Conservation (phyloP, 192 early-diverging fungal species). For the Bifiguratus adelaidae region DNA sequence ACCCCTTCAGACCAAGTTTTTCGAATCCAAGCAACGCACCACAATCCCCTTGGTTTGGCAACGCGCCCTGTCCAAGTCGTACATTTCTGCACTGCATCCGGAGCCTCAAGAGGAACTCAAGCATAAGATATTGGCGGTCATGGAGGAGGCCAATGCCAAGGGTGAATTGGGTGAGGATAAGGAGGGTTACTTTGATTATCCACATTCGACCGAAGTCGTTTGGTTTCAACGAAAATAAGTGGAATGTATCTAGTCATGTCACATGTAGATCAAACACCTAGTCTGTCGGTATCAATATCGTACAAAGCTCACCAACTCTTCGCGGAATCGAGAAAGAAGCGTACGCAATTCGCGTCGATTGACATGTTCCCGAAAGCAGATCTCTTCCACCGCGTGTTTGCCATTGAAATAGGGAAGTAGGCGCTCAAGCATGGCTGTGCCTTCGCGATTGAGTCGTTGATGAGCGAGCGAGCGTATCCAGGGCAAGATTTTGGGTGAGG, state of each 20-base stretch:
- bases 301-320: constrained; percentile 8
- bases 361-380: constrained; percentile 52
- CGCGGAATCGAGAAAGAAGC: constrained; percentile 20
- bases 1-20: constrained; percentile 5
- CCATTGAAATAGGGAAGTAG: constrained; percentile 64
- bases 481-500: too few species aligned
- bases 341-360: constrained; percentile 14
- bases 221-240: neutral
- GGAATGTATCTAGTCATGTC: too few species aligned
- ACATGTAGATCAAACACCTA: too few species aligned
- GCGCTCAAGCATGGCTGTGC: neutral
- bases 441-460: neutral
- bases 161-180: too few species aligned
- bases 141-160: too few species aligned
- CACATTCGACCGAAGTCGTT: neutral
- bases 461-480: neutral
- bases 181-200: neutral
- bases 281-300: too few species aligned
- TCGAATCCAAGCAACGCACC: neutral
- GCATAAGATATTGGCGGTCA: constrained; percentile 1
- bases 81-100: constrained; percentile 13
- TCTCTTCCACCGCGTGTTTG: constrained; percentile 69
- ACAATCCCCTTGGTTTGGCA: constrained; percentile 6
- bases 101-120: constrained; percentile 4
- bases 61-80: constrained; percentile 21